These are phyloP conservation scores for Beta macrorhiza DNA, from an alignment of 179 eudicot genomes.

Conservation along the genomic window DNA sequence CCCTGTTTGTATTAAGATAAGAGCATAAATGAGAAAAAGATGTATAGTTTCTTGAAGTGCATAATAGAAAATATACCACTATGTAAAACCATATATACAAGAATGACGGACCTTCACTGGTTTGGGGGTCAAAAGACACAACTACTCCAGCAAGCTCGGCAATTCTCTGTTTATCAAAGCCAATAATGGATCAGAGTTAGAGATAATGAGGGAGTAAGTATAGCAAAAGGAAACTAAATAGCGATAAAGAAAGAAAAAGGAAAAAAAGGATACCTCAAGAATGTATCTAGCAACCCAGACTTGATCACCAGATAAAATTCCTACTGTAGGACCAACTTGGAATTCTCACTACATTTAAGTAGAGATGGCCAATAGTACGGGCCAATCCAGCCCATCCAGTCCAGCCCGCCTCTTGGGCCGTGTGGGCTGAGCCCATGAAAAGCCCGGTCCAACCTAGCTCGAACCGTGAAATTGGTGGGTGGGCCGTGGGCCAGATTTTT, in stretches of 20 bases:
- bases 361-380: too few species aligned
- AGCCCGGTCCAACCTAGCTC: too few species aligned
- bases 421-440: too few species aligned
- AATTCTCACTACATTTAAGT: conserved; percentile 53
- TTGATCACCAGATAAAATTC: conserved; percentile 65
- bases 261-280: too few species aligned
- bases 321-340: conserved; percentile 66
- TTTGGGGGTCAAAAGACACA: conserved; percentile 62
- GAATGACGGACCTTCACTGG: conserved; percentile 34
- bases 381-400: too few species aligned
- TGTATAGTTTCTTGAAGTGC: not conserved
- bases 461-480: too few species aligned
- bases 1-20: conserved; percentile 35
- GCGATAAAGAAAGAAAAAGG: too few species aligned
- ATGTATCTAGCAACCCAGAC: too few species aligned
- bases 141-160: conserved; percentile 59
- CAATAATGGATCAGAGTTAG: not conserved
- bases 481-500: too few species aligned
- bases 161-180: conserved; percentile 46
- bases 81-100: not conserved
- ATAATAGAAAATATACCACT: too few species aligned
- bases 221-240: not conserved
- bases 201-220: not conserved
- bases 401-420: too few species aligned
- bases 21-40: not conserved